Base-by-base conservation (phyloP, 2,329 filamentous ascomycete genomes). In the Pseudogymnoascus sp. region DNA sequence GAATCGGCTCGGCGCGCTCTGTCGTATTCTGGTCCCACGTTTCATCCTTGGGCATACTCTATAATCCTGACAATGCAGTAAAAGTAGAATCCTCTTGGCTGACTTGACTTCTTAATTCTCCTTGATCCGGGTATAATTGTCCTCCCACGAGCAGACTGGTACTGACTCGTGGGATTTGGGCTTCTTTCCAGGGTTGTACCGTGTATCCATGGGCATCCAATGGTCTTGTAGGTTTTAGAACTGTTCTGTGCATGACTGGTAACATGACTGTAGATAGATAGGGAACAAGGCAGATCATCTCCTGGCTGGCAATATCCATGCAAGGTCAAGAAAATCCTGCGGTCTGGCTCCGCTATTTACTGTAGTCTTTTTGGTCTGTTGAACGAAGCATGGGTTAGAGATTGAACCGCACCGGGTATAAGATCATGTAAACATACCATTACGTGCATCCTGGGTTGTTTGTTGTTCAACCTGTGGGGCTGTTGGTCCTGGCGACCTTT, bases 181-280 rank as follows among this genome's bases (percentile, higher is more conserved):
- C 13, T 56, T 26, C 29, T 56, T 19, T 56, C 50, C 50, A 33
- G 10, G 50, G 50, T 29, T 19, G 50, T 56, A 56, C n/a, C n/a
- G 50, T 56, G 63, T 68, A 67, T 68, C 64, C 68, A 59, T 64
- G 64, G 64, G 44, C 44, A 63, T 64, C 50, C 50, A 56, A 56
- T 33, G 50, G 50, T 56, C 50, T 33, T 56, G 50, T 56, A 56
- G 50, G 6, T 56, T 56, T 16, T 33, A 56, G 8, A 56, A 56
- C 50, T 56, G 50, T 56, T 56, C 10, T 66, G 53, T 68, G 69
- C 68, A 70, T 70, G 69, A 67, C 69, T 70, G 69, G 68, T 65
- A 63, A 50, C 68, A 70, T 69, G 69, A 65, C 68, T 68, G 64
- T 63, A 35, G 29, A 31, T 64, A 56, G 24, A 33, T 29, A 40